Base-by-base conservation (phyloP, 2,329 filamentous ascomycete genomes). In the Peltaster fructicola region DNA sequence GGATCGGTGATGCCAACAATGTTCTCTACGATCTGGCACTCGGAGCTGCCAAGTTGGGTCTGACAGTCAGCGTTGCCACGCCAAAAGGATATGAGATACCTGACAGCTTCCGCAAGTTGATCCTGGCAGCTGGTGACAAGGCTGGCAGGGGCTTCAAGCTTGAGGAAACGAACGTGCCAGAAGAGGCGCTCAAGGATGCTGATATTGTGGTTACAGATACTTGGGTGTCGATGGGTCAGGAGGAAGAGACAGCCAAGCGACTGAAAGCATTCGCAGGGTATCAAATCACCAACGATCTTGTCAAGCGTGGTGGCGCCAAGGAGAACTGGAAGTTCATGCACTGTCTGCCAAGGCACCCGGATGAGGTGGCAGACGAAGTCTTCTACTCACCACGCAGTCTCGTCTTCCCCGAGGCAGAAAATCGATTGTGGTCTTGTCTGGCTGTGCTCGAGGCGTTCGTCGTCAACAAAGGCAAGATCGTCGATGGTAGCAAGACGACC, bases 151-250 rank as follows among this genome's bases (percentile, higher is more conserved):
- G n/a, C n/a, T 39, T 32, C 21, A 36, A 31, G 12, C 61, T 93
- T 16, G 57, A 55, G 4, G 76, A 91, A 52, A 90, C 80, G 1
- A 75, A 63, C 12, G 58, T 76, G 1, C 88, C 85, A 0, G 79
- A 88, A 47, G 79, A 91, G 43, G 88, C 63, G 2, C 71, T 93
- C 45, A 78, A 78, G 56, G 59, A 73, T 35, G 85, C 88, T 3
- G 76, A 98, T 48, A 66, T 95, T 26, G 60, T 98, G 30, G 82
- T 95, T 12, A 98, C 88, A 1, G 88, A 98, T 45, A 98, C 88
- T 1, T 98, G 88, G 88, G 68, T 98, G 15, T 91, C 81, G 2
- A 98, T 98, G 88, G 88, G 88, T 22, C 85, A 95, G 53, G 88
- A 98, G 52, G 69, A 68, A 29, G 88, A 98, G 53, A 63, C 71